phyloP scores from a whole-genome alignment of 176 grass and related monocot species.

The Bromus sterilis region DNA sequence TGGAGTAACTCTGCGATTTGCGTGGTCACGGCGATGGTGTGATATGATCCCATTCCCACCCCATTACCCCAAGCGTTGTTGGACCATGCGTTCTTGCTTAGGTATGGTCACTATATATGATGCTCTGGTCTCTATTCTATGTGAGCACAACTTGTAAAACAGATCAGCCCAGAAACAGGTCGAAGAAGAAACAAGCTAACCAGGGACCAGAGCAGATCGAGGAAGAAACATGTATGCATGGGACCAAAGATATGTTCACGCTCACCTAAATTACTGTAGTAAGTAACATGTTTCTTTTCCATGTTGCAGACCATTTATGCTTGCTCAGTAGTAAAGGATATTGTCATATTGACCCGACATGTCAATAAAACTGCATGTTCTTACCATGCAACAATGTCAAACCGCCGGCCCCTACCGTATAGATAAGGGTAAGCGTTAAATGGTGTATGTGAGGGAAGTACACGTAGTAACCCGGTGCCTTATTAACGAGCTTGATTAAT shows the following conservation, averaged over 20 bases:
- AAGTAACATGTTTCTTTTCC: neutral
- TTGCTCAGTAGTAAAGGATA: too few species aligned
- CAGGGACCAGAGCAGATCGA: neutral
- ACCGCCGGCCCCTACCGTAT: neutral
- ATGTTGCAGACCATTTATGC: too few species aligned
- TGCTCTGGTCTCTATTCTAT: neutral
- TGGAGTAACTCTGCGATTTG: neutral
- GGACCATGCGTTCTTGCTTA: neutral
- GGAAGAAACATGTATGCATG: neutral
- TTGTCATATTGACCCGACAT: too few species aligned
- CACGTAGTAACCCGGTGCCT: neutral
- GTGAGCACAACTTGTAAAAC: neutral
- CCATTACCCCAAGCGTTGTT: neutral
- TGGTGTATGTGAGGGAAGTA: neutral
- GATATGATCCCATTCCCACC: too few species aligned
- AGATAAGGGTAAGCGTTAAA: neutral
- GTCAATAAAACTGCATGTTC: neutral
- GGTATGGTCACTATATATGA: too few species aligned
- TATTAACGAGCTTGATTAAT: neutral
- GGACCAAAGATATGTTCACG: neutral
- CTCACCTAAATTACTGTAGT: too few species aligned
- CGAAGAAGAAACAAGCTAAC: neutral
- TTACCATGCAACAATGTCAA: neutral
- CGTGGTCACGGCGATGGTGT: neutral
- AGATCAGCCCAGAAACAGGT: neutral